Conservation (phyloP, 1,284 basidiomycete species). For the Xerocomus amazonicus region DNA sequence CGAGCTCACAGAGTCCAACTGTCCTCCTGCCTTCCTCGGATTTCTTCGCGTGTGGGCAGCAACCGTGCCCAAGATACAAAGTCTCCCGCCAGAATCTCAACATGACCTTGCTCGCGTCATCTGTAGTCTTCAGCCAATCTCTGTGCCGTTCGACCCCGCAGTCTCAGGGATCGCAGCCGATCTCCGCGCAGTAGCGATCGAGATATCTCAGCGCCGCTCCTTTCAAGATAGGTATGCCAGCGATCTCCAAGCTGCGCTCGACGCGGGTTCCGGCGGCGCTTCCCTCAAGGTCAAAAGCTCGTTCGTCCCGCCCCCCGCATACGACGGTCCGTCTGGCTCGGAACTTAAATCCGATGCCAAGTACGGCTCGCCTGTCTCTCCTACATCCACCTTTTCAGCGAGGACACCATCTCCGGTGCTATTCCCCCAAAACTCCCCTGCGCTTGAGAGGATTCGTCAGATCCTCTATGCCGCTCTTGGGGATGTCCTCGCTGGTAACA, state of each 20-base stretch:
- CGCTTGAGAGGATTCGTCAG: conserved; percentile 74
- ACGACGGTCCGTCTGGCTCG: conserved; percentile 41
- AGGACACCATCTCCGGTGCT: conserved; percentile 45
- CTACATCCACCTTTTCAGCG: conserved; percentile 28
- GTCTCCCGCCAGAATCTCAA: conserved; percentile 56
- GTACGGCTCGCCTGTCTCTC: conserved; percentile 24
- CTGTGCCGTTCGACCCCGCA: conserved; percentile 35
- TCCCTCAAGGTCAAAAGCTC: conserved; percentile 47
- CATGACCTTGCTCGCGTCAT: conserved; percentile 79
- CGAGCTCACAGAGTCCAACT: conserved; percentile 51
- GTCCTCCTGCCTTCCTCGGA: conserved; percentile 56
- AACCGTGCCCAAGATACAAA: conserved; percentile 62
- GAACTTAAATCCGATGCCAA: conserved; percentile 26
- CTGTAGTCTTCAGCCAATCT: conserved; percentile 53
- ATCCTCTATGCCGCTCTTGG: conserved; percentile 76
- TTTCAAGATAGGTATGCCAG: conserved; percentile 73
- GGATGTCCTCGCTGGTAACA: conserved; percentile 56
- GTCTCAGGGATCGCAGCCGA: conserved; percentile 68
- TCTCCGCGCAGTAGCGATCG: conserved; percentile 72
- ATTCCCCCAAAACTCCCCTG: conserved; percentile 52
- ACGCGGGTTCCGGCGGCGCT: conserved; percentile 45
- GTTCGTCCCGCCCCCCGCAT: conserved; percentile 70
- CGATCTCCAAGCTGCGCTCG: conserved; percentile 74
- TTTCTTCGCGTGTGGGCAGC: conserved; percentile 72
- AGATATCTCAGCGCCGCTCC: conserved; percentile 74